Evolutionary conservation across 176 grass and related monocot genomes (phyloP), one percentile per base, ranked within the genome.

Genomic region (Raddia guianensis): DNA sequence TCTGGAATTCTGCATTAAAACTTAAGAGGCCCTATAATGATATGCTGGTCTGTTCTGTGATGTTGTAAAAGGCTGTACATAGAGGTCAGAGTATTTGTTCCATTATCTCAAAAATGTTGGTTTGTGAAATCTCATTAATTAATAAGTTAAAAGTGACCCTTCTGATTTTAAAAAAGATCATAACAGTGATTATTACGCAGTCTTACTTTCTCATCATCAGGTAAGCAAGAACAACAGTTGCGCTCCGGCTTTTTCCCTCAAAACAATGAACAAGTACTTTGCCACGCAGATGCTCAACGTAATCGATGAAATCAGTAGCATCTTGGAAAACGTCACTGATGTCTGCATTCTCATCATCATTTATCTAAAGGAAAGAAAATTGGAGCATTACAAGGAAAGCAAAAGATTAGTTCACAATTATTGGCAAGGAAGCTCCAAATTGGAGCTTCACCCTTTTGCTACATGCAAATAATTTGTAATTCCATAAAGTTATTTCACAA

Each of bases 221-320:
- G 79, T 98, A 98, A 67, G 92, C 85, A 73, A 98, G 95, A 46
- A 98, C 92, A 63, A 95, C 80, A 18, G 95, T 98, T 43, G 92
- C 81, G 20, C 95, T 98, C 50, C 95, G 79, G 63, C 92, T 98
- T 90, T 89, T 98, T 15, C 95, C 95, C 72, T 94, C 92, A n/a
- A 98, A 98, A 79, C 95, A 98, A 78, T 98, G 95, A n/a, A 98
- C 95, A 70, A 98, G 83, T 68, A 98, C 87, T 91, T 98, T 98
- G 40, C 92, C 92, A 0, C 20, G 33, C 16, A 89, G 52, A 45
- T 89, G 80, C 15, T 87, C 65, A 12, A 98, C 95, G 18, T 92
- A 88, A 61, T 94, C 88, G 33, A 98, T 89, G 75, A 98, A 98
- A 86, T 98, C 92, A 64, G 87, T 92, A 85, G 90, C 86, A 72